phyloP scores from a whole-genome alignment of 2,329 filamentous ascomycete species.

The Pyricularia grisea region DNA sequence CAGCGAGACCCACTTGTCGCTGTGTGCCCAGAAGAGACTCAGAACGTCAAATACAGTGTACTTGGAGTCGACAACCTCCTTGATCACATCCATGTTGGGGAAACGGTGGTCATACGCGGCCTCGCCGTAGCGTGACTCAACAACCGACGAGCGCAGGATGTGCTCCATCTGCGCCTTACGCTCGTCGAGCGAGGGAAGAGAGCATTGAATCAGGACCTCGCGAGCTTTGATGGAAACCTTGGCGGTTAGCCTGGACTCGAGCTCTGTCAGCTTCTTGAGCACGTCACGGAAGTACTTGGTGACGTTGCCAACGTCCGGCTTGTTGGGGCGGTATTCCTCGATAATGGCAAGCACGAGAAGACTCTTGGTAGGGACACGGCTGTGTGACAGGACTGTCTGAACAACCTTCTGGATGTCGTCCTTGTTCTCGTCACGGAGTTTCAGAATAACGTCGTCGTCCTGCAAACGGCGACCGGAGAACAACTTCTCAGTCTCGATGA shows the following conservation, averaged over 20 bases:
- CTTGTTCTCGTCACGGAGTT: slow-evolving; percentile 92
- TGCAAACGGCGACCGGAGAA: slow-evolving; percentile 80
- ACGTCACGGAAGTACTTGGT: slow-evolving; percentile 77
- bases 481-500: slow-evolving; percentile 73
- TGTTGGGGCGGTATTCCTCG: slow-evolving; percentile 91
- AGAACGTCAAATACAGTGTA: slow-evolving; percentile 97
- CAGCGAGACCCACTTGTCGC: slow-evolving; percentile 87
- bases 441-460: slow-evolving; percentile 89
- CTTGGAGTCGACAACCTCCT: slow-evolving; percentile 97
- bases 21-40: slow-evolving; percentile 88
- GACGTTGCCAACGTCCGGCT: slow-evolving; percentile 79
- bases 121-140: slow-evolving; percentile 96
- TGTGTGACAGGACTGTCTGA: slow-evolving; percentile 86
- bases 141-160: slow-evolving; percentile 88
- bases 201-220: slow-evolving; percentile 95
- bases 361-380: slow-evolving; percentile 87
- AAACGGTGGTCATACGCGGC: slow-evolving; percentile 94
- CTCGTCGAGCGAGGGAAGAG: slow-evolving; percentile 91
- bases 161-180: slow-evolving; percentile 96
- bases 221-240: slow-evolving; percentile 97
- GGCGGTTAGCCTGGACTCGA: slow-evolving; percentile 75
- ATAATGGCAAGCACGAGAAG: slow-evolving; percentile 85
- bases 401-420: slow-evolving; percentile 81
- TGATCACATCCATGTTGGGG: slow-evolving; percentile 81
- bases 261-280: slow-evolving; percentile 79